These are phyloP conservation scores for Trypanosoma congolense DNA, from an alignment of 208 protist species.

Conservation along the genomic window DNA sequence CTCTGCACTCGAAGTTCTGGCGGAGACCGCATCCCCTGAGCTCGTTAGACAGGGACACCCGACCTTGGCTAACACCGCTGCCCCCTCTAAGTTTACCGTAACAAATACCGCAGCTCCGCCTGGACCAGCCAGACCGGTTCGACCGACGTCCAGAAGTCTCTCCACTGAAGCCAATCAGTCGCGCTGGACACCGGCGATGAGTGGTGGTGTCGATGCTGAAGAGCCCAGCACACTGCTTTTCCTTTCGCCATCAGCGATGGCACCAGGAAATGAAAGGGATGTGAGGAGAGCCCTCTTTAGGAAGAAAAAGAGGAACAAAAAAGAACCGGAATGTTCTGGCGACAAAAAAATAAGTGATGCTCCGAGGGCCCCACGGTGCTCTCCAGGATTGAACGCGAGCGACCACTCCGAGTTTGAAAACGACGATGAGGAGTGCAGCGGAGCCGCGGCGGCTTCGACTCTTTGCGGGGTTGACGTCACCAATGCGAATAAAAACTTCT, in stretches of 20 bases:
- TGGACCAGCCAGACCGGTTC: not conserved
- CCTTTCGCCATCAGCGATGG: slow-evolving; percentile 30
- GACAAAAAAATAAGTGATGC: slow-evolving; percentile 2
- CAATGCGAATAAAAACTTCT: too few species aligned
- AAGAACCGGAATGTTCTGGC: slow-evolving; percentile 12
- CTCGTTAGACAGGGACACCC: slow-evolving; percentile 11
- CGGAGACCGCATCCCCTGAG: slow-evolving; percentile 55
- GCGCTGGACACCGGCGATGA: not conserved
- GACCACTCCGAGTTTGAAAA: not conserved
- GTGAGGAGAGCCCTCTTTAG: slow-evolving; percentile 24
- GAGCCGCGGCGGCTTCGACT: not conserved
- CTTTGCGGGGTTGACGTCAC: too few species aligned
- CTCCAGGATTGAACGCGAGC: too few species aligned
- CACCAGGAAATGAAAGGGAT: slow-evolving; percentile 3
- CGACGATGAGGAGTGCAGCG: not conserved
- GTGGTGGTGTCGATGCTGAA: slow-evolving; percentile 1
- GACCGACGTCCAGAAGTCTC: not conserved
- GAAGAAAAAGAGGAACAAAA: slow-evolving; percentile 17
- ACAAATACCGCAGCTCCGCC: slow-evolving; percentile 35
- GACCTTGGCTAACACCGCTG: not conserved
- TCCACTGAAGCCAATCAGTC: too few species aligned
- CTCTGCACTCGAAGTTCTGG: slow-evolving; percentile 63
- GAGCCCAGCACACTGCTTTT: slow-evolving; percentile 71
- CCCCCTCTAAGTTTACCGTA: slow-evolving; percentile 32
- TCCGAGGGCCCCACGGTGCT: not conserved